Conservation (phyloP, 306 rosid genomes). For the Carpinus fangiana region DNA sequence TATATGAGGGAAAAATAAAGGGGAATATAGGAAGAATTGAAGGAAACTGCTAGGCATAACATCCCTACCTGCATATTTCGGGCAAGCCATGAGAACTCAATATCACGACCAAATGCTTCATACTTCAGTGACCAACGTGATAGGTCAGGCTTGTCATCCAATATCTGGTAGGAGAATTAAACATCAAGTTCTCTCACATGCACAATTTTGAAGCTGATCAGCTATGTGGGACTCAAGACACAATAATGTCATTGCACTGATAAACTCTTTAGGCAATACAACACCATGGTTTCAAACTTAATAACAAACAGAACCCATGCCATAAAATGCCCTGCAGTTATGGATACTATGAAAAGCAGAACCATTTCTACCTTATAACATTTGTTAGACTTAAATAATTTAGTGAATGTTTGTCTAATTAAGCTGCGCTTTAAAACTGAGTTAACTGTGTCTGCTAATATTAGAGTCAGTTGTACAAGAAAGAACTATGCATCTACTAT, state of each 20-base stretch:
- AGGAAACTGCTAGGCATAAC: constrained; percentile 18
- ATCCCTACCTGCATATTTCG: constrained; percentile 89
- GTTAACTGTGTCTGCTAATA: neutral
- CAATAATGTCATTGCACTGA: neutral
- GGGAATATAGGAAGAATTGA: neutral
- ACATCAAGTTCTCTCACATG: constrained; percentile 4
- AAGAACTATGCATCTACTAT: neutral
- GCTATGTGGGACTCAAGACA: neutral
- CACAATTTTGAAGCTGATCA: neutral
- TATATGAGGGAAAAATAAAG: constrained; percentile 2
- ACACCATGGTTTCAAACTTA: neutral
- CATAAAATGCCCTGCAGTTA: constrained; percentile 3
- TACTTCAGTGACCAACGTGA: constrained; percentile 96
- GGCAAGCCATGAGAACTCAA: constrained; percentile 94
- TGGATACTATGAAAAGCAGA: neutral
- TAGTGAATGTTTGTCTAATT: neutral
- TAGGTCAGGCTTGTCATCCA: constrained; percentile 82
- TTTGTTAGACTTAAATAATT: neutral
- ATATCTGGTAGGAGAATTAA: constrained; percentile 47
- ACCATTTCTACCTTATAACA: neutral
- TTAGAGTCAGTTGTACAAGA: neutral
- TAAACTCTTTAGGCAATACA: constrained; percentile 9
- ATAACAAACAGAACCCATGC: constrained; percentile 14
- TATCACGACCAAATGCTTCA: constrained; percentile 77
- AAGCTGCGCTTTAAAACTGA: neutral